A percentile compares a stretch with the other conserved stretches of the same genome.
Evolutionary conservation across 2,329 filamentous ascomycete genomes (phyloP).

Genomic region (Colletotrichum gigasporum): DNA sequence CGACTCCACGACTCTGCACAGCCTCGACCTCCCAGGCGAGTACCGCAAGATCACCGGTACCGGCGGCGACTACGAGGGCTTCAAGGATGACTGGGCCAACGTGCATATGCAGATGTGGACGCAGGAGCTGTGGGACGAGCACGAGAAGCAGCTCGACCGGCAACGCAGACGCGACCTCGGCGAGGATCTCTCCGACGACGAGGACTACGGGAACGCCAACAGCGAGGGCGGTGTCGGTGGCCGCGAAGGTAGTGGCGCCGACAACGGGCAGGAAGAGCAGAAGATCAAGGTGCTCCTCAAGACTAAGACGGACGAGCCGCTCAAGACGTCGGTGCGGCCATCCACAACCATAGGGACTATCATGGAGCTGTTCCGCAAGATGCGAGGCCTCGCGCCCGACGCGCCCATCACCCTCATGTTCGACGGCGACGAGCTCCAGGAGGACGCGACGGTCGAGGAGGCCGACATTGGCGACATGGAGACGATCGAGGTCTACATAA

Average conservation of each 20-base stretch:
- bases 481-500: conserved; percentile 77
- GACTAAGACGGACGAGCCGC: conserved; percentile 58
- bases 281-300: conserved; percentile 64
- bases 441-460: conserved; percentile 67
- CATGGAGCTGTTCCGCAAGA: conserved; percentile 67
- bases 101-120: conserved; percentile 86
- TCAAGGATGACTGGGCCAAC: conserved; percentile 59
- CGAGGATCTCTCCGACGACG: conserved; percentile 48
- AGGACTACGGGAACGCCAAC: no score
- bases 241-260: conserved; percentile 29
- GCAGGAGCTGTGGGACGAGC: conserved; percentile 63
- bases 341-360: conserved; percentile 71
- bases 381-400: conserved; percentile 59
- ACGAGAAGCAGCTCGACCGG: conserved; percentile 59
- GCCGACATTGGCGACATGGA: conserved; percentile 81
- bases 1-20: conserved; percentile 76
- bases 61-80: conserved; percentile 46
- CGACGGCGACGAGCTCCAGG: conserved; percentile 78
- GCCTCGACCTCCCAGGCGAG: conserved; percentile 64
- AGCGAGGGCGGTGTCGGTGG: conserved; percentile 32
- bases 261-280: conserved; percentile 38
- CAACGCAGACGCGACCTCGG: conserved; percentile 54
- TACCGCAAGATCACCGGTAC: conserved; percentile 53
- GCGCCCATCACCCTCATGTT: conserved; percentile 72
- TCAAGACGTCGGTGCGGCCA: conserved; percentile 60